These are phyloP conservation scores for Leccinum rimulosum DNA, from an alignment of 768 basidiomycete species.

Conservation along the genomic window DNA sequence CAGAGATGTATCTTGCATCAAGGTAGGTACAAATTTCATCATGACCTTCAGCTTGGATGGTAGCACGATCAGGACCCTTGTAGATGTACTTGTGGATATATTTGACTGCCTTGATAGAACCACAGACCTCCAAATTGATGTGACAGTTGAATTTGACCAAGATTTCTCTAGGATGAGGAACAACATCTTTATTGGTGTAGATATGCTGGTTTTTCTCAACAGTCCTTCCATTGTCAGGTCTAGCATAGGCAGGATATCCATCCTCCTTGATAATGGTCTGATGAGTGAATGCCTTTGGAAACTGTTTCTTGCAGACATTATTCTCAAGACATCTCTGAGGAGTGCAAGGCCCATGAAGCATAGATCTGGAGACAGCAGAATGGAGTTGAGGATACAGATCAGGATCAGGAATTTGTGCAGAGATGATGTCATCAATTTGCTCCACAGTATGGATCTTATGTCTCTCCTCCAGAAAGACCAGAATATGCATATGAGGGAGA, in stretches of 20 bases:
- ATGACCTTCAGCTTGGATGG: too few species aligned
- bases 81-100: too few species aligned
- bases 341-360: too few species aligned
- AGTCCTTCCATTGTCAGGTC: neutral
- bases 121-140: too few species aligned
- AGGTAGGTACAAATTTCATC: too few species aligned
- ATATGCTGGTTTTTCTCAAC: neutral
- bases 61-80: too few species aligned
- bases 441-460: slow-evolving; percentile 2
- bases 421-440: slow-evolving; percentile 4
- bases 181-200: too few species aligned
- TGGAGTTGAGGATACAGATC: neutral
- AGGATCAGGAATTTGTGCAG: neutral
- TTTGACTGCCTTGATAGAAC: too few species aligned
- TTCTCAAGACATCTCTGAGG: neutral
- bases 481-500: neutral
- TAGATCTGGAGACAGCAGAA: too few species aligned
- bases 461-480: neutral
- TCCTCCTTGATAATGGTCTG: neutral
- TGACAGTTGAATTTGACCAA: too few species aligned
- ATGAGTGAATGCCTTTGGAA: neutral
- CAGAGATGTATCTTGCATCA: too few species aligned
- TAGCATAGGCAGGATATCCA: neutral
- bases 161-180: too few species aligned
- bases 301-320: neutral